Evolutionary conservation across 2,329 filamentous ascomycete species (phyloP).

Genomic region (Phialemonium atrogriseum): DNA sequence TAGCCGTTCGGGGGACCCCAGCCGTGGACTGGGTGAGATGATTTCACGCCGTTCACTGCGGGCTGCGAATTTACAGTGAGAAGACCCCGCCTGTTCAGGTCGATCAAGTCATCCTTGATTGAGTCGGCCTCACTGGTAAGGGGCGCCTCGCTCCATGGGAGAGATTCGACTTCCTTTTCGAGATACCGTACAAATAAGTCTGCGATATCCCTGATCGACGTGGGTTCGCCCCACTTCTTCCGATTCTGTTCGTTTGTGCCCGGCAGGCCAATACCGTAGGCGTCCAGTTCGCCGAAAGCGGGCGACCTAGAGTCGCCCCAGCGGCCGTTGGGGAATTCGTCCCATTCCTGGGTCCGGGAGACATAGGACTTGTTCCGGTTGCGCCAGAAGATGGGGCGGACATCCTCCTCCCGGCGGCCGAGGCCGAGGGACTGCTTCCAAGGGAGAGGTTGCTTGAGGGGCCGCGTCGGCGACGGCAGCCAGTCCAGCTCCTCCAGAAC

Average conservation of each 20-base stretch:
- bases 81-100: slow-evolving; percentile 77
- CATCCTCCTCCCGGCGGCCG: slow-evolving; percentile 84
- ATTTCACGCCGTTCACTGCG: slow-evolving; percentile 84
- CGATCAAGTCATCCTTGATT: slow-evolving; percentile 69
- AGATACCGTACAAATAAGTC: slow-evolving; percentile 81
- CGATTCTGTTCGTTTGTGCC: slow-evolving; percentile 95
- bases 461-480: slow-evolving; percentile 67
- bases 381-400: slow-evolving; percentile 97
- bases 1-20: slow-evolving; percentile 95
- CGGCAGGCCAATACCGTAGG: slow-evolving; percentile 87
- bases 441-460: slow-evolving; percentile 81
- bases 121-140: slow-evolving; percentile 75
- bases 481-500: slow-evolving; percentile 84
- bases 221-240: slow-evolving; percentile 86
- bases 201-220: slow-evolving; percentile 70
- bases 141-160: slow-evolving; percentile 91
- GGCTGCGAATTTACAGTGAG: slow-evolving; percentile 97
- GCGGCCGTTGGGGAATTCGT: slow-evolving; percentile 96
- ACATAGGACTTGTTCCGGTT: slow-evolving; percentile 96
- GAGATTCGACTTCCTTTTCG: slow-evolving; percentile 65
- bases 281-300: slow-evolving; percentile 90
- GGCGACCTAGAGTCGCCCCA: slow-evolving; percentile 97
- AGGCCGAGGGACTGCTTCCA: slow-evolving; percentile 93
- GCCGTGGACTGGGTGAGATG: slow-evolving; percentile 76
- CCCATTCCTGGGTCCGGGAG: slow-evolving; percentile 93